A percentile compares a stretch with the other conserved stretches of the same genome.
Evolutionary conservation across 306 rosid genomes (phyloP).

Genomic region (Sechiopsis laciniata): DNA sequence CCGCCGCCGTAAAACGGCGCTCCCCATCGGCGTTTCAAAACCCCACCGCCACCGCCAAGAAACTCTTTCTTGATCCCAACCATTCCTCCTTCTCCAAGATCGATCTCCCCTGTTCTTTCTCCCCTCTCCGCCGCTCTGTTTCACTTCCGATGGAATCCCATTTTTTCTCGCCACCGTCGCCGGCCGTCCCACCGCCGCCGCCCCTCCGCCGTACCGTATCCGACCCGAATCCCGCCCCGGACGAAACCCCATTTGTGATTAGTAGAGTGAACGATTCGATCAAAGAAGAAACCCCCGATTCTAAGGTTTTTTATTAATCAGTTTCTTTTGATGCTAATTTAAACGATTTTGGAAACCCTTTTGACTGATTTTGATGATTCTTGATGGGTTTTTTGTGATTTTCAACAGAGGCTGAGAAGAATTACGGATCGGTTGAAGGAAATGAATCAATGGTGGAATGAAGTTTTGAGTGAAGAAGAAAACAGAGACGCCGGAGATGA

Average conservation of each 20-base stretch:
- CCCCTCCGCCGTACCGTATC: constrained; percentile 24
- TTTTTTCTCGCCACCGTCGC: not conserved
- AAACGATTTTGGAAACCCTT: not conserved
- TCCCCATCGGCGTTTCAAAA: not conserved
- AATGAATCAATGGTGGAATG: constrained; percentile 24
- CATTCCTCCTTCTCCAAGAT: not conserved
- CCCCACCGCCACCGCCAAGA: not conserved
- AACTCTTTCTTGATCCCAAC: constrained; percentile 16
- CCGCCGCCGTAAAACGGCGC: constrained; percentile 14
- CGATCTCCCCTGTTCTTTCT: not conserved
- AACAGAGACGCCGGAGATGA: not conserved
- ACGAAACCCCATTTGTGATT: not conserved
- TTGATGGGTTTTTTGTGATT: not conserved
- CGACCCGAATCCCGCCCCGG: constrained; percentile 17
- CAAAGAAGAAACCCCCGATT: constrained; percentile 20
- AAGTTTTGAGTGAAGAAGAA: constrained; percentile 14
- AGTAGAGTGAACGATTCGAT: not conserved
- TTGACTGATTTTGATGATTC: not conserved
- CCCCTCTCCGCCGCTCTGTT: constrained; percentile 22
- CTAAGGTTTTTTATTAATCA: constrained; percentile 16
- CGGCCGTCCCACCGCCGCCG: not conserved
- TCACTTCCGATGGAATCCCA: constrained; percentile 7
- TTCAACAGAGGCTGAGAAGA: constrained; percentile 18
- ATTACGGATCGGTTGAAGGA: constrained; percentile 22
- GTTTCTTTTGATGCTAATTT: not conserved